These are phyloP conservation scores for Phytophthora macrochlamydospora DNA, from an alignment of 352 stramenopile genomes.

Conservation along the genomic window DNA sequence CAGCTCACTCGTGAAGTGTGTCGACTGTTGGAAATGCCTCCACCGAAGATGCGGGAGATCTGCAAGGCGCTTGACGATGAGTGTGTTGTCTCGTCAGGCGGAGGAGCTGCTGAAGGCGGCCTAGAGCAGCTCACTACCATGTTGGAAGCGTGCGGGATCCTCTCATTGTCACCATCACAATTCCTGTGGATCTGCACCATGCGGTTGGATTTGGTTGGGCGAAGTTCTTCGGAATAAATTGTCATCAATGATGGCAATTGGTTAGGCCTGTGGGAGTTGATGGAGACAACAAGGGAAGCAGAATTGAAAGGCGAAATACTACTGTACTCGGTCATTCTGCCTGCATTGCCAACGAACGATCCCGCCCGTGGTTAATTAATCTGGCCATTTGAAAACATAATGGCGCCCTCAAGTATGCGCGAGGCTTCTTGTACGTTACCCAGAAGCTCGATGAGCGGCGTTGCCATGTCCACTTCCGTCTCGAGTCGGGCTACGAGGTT, in stretches of 20 bases:
- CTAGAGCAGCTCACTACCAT: constrained; percentile 77
- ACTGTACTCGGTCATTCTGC: too few species aligned
- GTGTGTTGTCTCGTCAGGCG: constrained; percentile 1
- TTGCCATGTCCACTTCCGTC: constrained; percentile 35
- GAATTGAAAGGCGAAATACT: too few species aligned
- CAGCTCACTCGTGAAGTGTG: constrained; percentile 52
- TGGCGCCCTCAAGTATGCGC: constrained; percentile 26
- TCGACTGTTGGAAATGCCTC: constrained; percentile 48
- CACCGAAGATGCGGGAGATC: constrained; percentile 47
- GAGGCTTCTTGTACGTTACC: constrained; percentile 30
- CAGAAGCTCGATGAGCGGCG: constrained; percentile 29
- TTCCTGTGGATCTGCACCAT: constrained; percentile 43
- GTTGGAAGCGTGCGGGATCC: constrained; percentile 65
- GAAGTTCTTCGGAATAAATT: constrained; percentile 1
- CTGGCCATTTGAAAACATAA: constrained; percentile 2
- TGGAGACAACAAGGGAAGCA: too few species aligned
- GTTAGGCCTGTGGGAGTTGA: not conserved
- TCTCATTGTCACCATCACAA: constrained; percentile 50
- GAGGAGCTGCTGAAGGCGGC: constrained; percentile 2
- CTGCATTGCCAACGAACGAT: not conserved
- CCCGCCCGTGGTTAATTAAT: not conserved
- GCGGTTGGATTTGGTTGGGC: constrained; percentile 22
- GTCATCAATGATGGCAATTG: not conserved
- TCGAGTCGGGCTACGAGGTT: constrained; percentile 34
- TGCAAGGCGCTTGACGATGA: constrained; percentile 46